phyloP scores from a whole-genome alignment of 352 stramenopile species.

The Phytopythium mirpurense region DNA sequence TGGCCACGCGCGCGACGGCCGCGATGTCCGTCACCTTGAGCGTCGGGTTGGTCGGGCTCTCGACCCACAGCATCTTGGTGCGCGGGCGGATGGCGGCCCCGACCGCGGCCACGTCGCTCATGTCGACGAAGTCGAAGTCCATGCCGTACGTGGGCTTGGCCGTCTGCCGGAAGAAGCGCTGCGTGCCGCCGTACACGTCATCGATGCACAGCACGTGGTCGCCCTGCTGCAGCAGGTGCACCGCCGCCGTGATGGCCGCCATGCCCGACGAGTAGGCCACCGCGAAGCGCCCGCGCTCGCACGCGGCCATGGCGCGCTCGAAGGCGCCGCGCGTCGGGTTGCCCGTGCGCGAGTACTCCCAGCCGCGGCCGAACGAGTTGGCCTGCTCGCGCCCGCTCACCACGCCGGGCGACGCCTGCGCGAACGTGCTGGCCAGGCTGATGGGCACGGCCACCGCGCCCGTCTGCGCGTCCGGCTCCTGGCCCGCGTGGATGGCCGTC shows the following conservation, averaged over 20 bases:
- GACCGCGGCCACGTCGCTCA: conserved; percentile 82
- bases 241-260: conserved; percentile 82
- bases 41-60: conserved; percentile 93
- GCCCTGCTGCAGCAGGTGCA: conserved; percentile 87
- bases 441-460: conserved; percentile 87
- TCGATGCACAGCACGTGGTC: conserved; percentile 95
- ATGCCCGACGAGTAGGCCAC: conserved; percentile 90
- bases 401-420: conserved; percentile 66
- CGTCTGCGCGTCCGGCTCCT: conserved; percentile 70
- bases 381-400: conserved; percentile 66
- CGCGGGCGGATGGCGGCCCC: conserved; percentile 79
- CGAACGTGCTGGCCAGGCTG: conserved; percentile 90
- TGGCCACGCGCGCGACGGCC: conserved; percentile 86
- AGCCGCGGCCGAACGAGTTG: conserved; percentile 94
- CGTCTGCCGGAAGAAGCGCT: conserved; percentile 92
- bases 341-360: conserved; percentile 92
- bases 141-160: conserved; percentile 89
- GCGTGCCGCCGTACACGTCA: conserved; percentile 94
- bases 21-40: conserved; percentile 94
- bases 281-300: conserved; percentile 89
- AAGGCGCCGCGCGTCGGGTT: conserved; percentile 96
- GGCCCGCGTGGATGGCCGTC: conserved; percentile 79
- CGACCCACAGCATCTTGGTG: conserved; percentile 93
- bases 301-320: conserved; percentile 88
- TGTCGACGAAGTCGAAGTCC: conserved; percentile 93